These are phyloP conservation scores for Rhamnella rubrinervis DNA, from an alignment of 331 rosid species.

Conservation along the genomic window DNA sequence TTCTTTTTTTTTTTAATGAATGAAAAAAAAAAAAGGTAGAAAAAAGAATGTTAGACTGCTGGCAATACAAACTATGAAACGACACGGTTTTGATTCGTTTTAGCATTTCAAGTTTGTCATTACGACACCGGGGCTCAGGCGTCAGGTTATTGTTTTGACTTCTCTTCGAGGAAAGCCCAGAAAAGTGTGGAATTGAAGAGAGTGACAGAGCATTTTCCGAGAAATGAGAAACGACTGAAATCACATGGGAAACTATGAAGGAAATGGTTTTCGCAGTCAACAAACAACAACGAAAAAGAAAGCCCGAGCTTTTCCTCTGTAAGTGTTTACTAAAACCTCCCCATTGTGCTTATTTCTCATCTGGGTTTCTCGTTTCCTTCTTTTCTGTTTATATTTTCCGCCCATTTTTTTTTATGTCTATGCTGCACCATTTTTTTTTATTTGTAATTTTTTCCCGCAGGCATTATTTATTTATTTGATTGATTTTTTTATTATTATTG, in stretches of 20 bases:
- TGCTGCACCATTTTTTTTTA: neutral
- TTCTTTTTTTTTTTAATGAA: too few relatives aligned
- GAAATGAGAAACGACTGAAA: neutral
- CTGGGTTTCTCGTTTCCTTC: neutral
- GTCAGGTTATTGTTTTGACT: too few relatives aligned
- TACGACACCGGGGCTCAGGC: too few relatives aligned
- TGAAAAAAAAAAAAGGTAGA: too few relatives aligned
- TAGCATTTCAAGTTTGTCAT: too few relatives aligned
- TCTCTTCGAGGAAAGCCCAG: too few relatives aligned
- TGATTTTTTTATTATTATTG: neutral
- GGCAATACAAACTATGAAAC: too few relatives aligned
- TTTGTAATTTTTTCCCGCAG: conserved; percentile 2
- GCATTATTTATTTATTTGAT: neutral
- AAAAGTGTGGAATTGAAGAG: neutral
- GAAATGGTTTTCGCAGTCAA: conserved; percentile 29
- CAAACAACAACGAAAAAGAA: conserved; percentile 33
- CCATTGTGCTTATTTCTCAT: too few relatives aligned
- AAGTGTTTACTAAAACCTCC: conserved; percentile 20
- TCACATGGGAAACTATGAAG: neutral
- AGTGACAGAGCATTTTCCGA: conserved; percentile 3
- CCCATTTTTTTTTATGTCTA: neutral
- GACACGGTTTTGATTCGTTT: too few relatives aligned
- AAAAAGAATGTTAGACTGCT: too few relatives aligned
- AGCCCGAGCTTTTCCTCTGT: conserved; percentile 24
- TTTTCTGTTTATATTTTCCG: neutral